Percentiles rank a stretch among this genome's conserved stretches.
Evolutionary conservation across 768 basidiomycete genomes (phyloP).

Genomic region (Pleurotus giganteus): DNA sequence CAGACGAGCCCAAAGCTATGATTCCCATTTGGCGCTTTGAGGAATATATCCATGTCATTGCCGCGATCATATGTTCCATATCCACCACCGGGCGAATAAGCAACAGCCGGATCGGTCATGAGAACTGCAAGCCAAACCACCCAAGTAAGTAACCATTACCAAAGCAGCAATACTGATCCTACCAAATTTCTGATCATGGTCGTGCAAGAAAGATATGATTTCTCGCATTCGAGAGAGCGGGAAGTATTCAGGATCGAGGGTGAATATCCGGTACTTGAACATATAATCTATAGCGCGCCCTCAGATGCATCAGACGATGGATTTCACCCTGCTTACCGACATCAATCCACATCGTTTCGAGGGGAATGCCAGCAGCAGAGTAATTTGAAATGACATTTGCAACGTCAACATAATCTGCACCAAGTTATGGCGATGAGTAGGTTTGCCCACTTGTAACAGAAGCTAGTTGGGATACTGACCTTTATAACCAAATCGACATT

Average conservation of each 20-base stretch:
- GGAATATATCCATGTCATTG: conserved; percentile 48
- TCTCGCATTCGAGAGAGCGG: conserved; percentile 62
- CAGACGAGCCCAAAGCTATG: conserved; percentile 58
- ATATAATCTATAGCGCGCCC: conserved; percentile 80
- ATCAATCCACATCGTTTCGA: conserved; percentile 82
- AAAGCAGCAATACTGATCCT: conserved; percentile 14
- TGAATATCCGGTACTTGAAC: conserved; percentile 65
- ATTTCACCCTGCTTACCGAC: conserved; percentile 40
- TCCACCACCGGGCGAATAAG: conserved; percentile 40
- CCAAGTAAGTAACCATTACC: not conserved
- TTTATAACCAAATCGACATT: conserved; percentile 68
- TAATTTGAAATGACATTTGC: conserved; percentile 62
- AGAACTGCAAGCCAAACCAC: conserved; percentile 39
- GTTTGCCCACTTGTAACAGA: not conserved
- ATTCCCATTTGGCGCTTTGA: conserved; percentile 62
- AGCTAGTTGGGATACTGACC: conserved; percentile 31
- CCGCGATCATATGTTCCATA: conserved; percentile 60
- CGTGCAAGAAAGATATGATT: conserved; percentile 60
- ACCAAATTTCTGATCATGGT: conserved; percentile 59
- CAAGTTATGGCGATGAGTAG: not conserved
- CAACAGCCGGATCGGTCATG: conserved; percentile 76
- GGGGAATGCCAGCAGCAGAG: conserved; percentile 56
- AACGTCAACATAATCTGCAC: conserved; percentile 57
- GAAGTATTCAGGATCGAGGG: conserved; percentile 50
- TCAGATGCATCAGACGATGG: not conserved